These are phyloP conservation scores for Raffaelea deltoideospora DNA, from an alignment of 2,329 filamentous ascomycete genomes.

Conservation along the genomic window DNA sequence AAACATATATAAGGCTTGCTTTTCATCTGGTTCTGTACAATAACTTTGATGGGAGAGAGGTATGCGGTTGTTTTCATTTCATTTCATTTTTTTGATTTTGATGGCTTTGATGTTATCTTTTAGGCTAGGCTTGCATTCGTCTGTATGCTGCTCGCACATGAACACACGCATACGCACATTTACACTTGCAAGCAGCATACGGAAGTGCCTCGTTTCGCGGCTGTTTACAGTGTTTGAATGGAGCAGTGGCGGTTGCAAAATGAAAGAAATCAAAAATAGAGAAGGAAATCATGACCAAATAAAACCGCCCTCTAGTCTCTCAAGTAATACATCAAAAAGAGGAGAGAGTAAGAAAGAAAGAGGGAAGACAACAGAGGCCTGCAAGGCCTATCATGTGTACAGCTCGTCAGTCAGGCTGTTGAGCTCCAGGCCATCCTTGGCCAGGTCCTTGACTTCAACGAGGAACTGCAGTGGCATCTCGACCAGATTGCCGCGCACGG, in stretches of 20 bases:
- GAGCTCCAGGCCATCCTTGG: constrained; percentile 60
- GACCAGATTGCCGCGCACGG: constrained; percentile 56
- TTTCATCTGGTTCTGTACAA: too few relatives aligned
- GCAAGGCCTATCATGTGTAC: constrained; percentile 47
- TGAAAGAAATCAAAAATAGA: not conserved
- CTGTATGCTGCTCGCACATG: too few relatives aligned
- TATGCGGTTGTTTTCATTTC: not conserved
- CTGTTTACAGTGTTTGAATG: too few relatives aligned
- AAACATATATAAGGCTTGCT: too few relatives aligned
- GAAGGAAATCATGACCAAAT: too few relatives aligned
- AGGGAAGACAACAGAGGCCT: not conserved
- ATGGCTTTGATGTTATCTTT: not conserved
- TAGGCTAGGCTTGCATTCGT: not conserved
- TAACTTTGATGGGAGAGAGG: too few relatives aligned
- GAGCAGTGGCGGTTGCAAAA: too few relatives aligned
- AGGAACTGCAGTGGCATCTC: constrained; percentile 89
- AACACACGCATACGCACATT: too few relatives aligned
- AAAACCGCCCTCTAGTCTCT: too few relatives aligned
- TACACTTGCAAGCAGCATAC: too few relatives aligned
- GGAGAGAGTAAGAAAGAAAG: not conserved
- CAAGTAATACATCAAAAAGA: not conserved
- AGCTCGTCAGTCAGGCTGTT: constrained; percentile 59
- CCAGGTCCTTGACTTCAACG: constrained; percentile 68
- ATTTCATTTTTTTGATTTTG: not conserved
- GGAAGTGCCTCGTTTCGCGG: too few relatives aligned